A percentile compares a stretch with the other conserved stretches of the same genome.
Conservation (phyloP, 352 stramenopile species). For the Phytophthora europaea region DNA sequence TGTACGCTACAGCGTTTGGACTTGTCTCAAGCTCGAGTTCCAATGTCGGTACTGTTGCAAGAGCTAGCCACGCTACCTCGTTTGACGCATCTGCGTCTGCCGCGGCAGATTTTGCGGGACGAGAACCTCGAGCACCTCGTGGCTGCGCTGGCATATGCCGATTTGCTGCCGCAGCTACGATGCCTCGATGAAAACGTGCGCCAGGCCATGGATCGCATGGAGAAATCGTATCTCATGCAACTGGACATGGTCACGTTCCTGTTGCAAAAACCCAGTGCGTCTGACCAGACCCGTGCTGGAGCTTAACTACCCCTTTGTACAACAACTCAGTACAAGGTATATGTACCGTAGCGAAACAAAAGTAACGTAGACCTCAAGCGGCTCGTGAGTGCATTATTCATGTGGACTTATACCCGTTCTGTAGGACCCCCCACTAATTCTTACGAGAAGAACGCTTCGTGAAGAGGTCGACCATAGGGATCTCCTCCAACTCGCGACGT, state of each 20-base stretch:
- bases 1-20: conserved; percentile 75
- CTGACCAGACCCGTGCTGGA: conserved; percentile 3
- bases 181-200: conserved; percentile 71
- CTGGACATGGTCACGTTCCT: conserved; percentile 77
- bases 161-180: conserved; percentile 57
- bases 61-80: conserved; percentile 62
- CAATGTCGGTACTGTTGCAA: conserved; percentile 71
- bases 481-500: conserved; percentile 88
- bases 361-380: conserved; percentile 8
- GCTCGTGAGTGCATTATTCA: conserved; percentile 16
- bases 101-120: conserved; percentile 67
- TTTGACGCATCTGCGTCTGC: conserved; percentile 73
- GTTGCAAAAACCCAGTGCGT: conserved; percentile 40
- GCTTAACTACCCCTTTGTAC: not conserved
- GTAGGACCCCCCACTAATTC: conserved; percentile 23
- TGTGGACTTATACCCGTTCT: not conserved
- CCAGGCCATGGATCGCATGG: conserved; percentile 74
- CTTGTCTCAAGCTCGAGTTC: conserved; percentile 59
- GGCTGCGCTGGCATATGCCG: conserved; percentile 62
- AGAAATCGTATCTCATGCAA: conserved; percentile 75
- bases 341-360: conserved; percentile 14
- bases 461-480: conserved; percentile 91
- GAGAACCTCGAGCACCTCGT: conserved; percentile 85
- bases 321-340: conserved; percentile 6
- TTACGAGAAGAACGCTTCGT: conserved; percentile 65